A percentile compares a stretch with the other conserved stretches of the same genome.
Evolutionary conservation across 2,329 filamentous ascomycete genomes (phyloP).

Genomic region (Emergomyces orientalis): DNA sequence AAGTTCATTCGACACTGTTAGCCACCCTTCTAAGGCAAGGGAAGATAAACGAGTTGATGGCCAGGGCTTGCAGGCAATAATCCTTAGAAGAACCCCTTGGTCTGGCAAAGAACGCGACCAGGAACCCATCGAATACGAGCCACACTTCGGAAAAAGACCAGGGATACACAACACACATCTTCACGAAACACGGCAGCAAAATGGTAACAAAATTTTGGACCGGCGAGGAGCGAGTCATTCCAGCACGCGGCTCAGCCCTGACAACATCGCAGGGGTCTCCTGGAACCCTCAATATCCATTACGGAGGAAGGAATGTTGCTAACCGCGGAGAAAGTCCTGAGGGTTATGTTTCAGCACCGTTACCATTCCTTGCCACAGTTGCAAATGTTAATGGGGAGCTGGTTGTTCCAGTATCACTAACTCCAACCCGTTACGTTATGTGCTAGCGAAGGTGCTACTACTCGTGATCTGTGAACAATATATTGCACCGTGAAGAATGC

Average conservation of each 20-base stretch:
- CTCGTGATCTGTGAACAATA: not conserved
- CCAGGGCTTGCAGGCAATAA: not conserved
- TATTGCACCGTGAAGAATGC: not conserved
- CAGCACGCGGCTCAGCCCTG: no score
- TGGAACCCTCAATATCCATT: no score
- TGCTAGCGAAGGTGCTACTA: not conserved
- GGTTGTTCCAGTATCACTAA: not conserved
- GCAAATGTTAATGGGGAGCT: not conserved
- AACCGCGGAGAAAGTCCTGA: not conserved
- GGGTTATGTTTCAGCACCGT: not conserved
- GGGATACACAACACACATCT: no score
- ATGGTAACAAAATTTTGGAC: no score
- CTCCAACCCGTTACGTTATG: not conserved
- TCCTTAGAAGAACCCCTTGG: not conserved
- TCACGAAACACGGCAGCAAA: no score
- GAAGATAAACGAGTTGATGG: not conserved
- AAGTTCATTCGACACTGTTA: not conserved
- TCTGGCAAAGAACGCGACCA: no score
- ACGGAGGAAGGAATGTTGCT: not conserved
- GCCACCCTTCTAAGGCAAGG: not conserved
- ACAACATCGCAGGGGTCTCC: no score
- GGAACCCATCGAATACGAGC: no score
- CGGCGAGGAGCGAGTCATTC: no score
- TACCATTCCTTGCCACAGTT: not conserved
- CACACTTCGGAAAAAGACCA: no score